These are phyloP conservation scores for Aspergillus avenaceus DNA, from an alignment of 495 filamentous ascomycete species.

Conservation along the genomic window DNA sequence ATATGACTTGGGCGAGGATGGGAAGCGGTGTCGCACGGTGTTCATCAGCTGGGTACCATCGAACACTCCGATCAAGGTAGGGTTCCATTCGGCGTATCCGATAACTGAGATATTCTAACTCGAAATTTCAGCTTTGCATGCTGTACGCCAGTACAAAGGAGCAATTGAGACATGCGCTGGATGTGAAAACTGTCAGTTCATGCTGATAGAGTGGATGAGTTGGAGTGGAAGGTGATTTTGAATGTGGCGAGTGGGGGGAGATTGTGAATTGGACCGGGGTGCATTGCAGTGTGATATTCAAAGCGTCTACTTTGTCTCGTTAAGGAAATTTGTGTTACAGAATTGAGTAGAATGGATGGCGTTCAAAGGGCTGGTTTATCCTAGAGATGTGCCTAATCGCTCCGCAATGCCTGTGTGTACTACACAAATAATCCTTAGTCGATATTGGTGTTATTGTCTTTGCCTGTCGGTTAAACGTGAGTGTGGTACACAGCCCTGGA, in stretches of 20 bases:
- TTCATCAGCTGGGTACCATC: constrained; percentile 69
- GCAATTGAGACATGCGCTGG: constrained; percentile 69
- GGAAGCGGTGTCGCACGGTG: constrained; percentile 75
- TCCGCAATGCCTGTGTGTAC: too few species aligned
- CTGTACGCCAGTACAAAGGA: constrained; percentile 87
- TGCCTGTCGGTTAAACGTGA: too few species aligned
- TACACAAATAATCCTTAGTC: too few species aligned
- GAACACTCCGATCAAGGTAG: neutral
- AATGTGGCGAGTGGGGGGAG: constrained; percentile 63
- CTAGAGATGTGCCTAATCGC: too few species aligned
- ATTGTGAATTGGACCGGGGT: too few species aligned
- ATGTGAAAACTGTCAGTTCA: constrained; percentile 69
- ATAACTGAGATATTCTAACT: neutral
- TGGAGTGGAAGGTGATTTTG: constrained; percentile 67
- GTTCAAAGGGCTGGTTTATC: too few species aligned
- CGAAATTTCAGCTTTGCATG: constrained; percentile 49
- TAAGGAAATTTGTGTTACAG: too few species aligned
- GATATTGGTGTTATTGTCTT: too few species aligned
- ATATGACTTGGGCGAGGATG: constrained; percentile 69
- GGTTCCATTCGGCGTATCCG: neutral
- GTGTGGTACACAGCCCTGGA: too few species aligned
- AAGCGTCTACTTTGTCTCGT: too few species aligned
- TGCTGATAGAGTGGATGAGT: constrained; percentile 77
- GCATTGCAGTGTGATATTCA: too few species aligned
- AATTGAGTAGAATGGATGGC: too few species aligned